phyloP scores from a whole-genome alignment of 192 early-diverging fungal genomes.

The Nowakowskiella sp. region DNA sequence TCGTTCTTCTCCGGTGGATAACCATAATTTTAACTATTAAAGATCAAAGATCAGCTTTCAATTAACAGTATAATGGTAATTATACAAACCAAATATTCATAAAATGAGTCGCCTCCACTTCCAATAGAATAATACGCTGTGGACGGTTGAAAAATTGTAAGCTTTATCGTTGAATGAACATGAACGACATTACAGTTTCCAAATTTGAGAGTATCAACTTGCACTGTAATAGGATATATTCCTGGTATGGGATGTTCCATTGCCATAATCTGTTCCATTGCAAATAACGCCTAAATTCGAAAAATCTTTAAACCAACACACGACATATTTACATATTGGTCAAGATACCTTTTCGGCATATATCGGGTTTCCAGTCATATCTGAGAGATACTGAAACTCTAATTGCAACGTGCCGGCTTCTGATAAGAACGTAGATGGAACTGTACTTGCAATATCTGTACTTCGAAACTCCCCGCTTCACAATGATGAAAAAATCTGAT shows the following conservation, averaged over 20 bases:
- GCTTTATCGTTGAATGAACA: slow-evolving; percentile 42
- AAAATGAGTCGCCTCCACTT: slow-evolving; percentile 33
- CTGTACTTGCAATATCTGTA: background rate
- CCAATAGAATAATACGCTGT: slow-evolving; percentile 32
- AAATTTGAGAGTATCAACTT: background rate
- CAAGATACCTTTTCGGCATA: slow-evolving; percentile 52
- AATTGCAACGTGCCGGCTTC: slow-evolving; percentile 50
- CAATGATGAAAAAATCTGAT: background rate
- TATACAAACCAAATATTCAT: slow-evolving; percentile 29
- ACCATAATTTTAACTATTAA: slow-evolving; percentile 29
- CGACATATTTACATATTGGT: background rate
- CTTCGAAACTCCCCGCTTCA: background rate
- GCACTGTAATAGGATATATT: background rate
- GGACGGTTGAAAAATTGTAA: slow-evolving; percentile 4
- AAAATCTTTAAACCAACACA: no score
- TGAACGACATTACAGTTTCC: no score
- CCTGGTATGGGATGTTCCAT: slow-evolving; percentile 7
- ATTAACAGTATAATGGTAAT: background rate
- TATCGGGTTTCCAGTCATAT: slow-evolving; percentile 61
- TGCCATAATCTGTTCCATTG: slow-evolving; percentile 7
- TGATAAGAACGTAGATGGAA: slow-evolving; percentile 2
- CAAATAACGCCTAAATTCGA: slow-evolving; percentile 27
- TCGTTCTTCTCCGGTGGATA: slow-evolving; percentile 30
- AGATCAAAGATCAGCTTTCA: background rate
- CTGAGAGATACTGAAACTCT: slow-evolving; percentile 73